phyloP scores from a whole-genome alignment of 768 basidiomycete species.

The Candolleomyces aberdarensis region DNA sequence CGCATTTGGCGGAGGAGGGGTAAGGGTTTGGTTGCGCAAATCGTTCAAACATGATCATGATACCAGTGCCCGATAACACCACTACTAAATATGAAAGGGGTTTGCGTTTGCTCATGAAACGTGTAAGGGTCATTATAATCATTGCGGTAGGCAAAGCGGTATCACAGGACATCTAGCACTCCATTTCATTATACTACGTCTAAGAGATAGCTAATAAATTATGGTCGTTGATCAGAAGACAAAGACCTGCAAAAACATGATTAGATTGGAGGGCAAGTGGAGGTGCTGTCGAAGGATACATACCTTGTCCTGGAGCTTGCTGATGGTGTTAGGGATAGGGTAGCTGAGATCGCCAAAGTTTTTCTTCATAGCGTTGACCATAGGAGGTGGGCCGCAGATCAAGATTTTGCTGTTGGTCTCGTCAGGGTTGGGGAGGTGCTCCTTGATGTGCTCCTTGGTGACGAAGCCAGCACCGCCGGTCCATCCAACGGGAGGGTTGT shows the following conservation, averaged over 20 bases:
- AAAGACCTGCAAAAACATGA: slow-evolving; percentile 31
- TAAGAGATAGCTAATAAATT: neutral
- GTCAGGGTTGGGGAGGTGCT: slow-evolving; percentile 66
- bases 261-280: neutral
- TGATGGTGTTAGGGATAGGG: slow-evolving; percentile 83
- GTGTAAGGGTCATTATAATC: too few relatives aligned
- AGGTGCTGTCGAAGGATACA: slow-evolving; percentile 2
- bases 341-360: slow-evolving; percentile 86
- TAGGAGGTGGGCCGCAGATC: slow-evolving; percentile 73
- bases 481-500: slow-evolving; percentile 90
- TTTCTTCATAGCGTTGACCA: slow-evolving; percentile 63
- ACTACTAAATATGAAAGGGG: too few relatives aligned
- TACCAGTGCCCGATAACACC: too few relatives aligned
- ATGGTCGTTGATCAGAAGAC: slow-evolving; percentile 32
- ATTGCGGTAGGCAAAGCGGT: too few relatives aligned
- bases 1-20: too few relatives aligned
- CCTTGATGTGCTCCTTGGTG: slow-evolving; percentile 85
- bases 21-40: too few relatives aligned
- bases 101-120: too few relatives aligned
- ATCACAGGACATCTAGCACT: too few relatives aligned
- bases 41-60: too few relatives aligned
- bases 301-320: slow-evolving; percentile 91
- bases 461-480: slow-evolving; percentile 90
- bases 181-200: too few relatives aligned
- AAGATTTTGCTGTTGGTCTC: slow-evolving; percentile 75